Evolutionary conservation across 345 rosid genomes (phyloP), one percentile per base, ranked within the genome.

Genomic region (Brassica nigra): DNA sequence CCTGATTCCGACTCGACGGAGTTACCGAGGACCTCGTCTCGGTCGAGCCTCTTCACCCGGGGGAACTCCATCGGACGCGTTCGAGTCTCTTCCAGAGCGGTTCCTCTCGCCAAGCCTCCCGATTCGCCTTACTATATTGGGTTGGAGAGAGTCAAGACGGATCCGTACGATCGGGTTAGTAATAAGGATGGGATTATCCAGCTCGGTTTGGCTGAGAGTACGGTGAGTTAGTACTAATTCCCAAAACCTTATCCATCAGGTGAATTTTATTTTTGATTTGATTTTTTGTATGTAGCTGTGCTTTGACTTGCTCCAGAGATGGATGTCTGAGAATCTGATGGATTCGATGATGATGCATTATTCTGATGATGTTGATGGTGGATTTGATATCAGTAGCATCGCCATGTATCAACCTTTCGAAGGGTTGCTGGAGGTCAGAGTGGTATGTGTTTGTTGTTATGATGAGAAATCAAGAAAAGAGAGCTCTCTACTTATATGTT

Each of bases 191-290:
- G 98, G 76, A 71, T 90, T 73, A 82, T 95, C 52, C 99, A 92
- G 88, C 97, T 95, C 15, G 99, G 97, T 2, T 83, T 95, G 76
- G 81, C 98, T 8, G 97, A 92, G 86, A 92, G 91, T 73, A 84
- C 84, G 58, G 97, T 95, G 76, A 76, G 88, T 23, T 31, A 31
- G 37, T 23, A 23, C 27, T 23, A 23, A 1, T 23, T 23, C 27
- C 27, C 27, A 23, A 23, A 23, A 23, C 27, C 27, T 23, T 23
- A 23, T 23, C 27, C 27, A 23, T 23, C 2, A 34, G 37, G 37
- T 8, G 37, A 34, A 34, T 34, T 7, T 34, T 34, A 5, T 8
- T 5, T 42, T 20, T n/a, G 31, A 6, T 14, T 10, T 34, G 37
- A 12, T 3, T 65, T 76, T 66, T 6, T 52, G 2, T 52, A 55